Base-by-base conservation (phyloP, 768 basidiomycete genomes). In the Boletus vermiculosoides region DNA sequence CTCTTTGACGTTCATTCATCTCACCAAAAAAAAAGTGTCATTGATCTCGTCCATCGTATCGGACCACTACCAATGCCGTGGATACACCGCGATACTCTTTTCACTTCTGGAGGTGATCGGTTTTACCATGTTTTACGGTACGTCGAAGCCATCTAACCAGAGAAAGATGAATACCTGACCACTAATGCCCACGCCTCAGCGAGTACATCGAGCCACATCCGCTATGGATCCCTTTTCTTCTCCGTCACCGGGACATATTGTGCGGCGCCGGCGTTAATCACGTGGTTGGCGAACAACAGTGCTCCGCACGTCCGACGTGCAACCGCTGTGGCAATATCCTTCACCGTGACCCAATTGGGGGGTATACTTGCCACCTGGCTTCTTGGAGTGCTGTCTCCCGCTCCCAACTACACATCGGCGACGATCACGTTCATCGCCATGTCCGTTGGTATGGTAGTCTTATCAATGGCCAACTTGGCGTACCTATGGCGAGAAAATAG, bases 321-420 rank as follows among this genome's bases (percentile, higher is more conserved):
- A 2, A 85, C 84, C 1, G 74, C 79, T 25, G 76, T 86, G 47
- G 84, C 83, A 12, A 71, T 84, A n/a, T 74, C 76, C 1, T 82
- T 82, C 56, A 81, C 79, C 57, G 74, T 80, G 74, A 80, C 79
- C 16, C 85, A 86, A 63, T 69, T 74, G 0, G 83, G 84, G 1
- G 83, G 83, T 2, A 84, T 86, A 52, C 78, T 86, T 20, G 75
- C 80, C 4, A 85, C 83, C 0, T 86, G 84, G 84, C 76, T 85
- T 4, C 66, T 85, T 23, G 84, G 83, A 12, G 63, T 63, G 2
- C 64, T 84, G 3, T 83, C 81, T 7, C 68, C 78, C 0, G 73
- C 77, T 0, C 84, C 84, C 3, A 56, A 73, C n/a, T 86, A 85
- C 60, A 76, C 64, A 4, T 71, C 74, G 36, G 84, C 81, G 0